phyloP scores from a whole-genome alignment of 352 stramenopile genomes.

The Thalassiosira livingstoniorum region DNA sequence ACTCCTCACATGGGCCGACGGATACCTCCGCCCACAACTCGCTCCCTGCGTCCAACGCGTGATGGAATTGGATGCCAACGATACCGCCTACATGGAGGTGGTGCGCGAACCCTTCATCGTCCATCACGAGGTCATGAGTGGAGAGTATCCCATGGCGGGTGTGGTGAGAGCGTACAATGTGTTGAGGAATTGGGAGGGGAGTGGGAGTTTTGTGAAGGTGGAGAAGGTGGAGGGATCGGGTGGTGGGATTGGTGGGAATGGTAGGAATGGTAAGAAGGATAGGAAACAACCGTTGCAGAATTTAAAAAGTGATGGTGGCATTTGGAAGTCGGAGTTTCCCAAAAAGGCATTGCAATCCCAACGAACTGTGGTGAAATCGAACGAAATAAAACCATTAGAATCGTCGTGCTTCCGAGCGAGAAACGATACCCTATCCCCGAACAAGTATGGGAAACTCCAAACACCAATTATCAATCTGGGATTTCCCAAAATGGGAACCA shows the following conservation, averaged over 20 bases:
- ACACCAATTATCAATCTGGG: constrained; percentile 31
- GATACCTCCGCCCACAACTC: constrained; percentile 13
- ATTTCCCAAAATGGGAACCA: constrained; percentile 13
- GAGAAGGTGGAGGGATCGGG: no score
- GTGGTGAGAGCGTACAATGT: constrained; percentile 8
- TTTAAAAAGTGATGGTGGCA: no score
- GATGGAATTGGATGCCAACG: constrained; percentile 23
- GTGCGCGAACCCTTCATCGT: constrained; percentile 12
- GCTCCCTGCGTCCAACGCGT: constrained; percentile 16
- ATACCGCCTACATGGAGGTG: constrained; percentile 11
- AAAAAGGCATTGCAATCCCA: no score
- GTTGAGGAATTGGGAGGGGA: neutral
- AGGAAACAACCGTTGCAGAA: no score
- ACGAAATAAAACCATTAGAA: no score
- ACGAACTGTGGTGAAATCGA: no score
- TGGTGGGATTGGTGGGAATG: no score
- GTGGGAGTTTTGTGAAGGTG: no score
- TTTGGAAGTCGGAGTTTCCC: no score
- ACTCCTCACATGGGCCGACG: constrained; percentile 12
- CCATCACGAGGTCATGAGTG: constrained; percentile 25
- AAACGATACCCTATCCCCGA: constrained; percentile 9
- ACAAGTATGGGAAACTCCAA: constrained; percentile 3
- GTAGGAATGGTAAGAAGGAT: no score
- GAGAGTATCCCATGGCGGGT: constrained; percentile 14
- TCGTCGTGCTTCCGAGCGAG: neutral